These are phyloP conservation scores for Mycena belliarum DNA, from an alignment of 768 basidiomycete genomes.

Conservation along the genomic window DNA sequence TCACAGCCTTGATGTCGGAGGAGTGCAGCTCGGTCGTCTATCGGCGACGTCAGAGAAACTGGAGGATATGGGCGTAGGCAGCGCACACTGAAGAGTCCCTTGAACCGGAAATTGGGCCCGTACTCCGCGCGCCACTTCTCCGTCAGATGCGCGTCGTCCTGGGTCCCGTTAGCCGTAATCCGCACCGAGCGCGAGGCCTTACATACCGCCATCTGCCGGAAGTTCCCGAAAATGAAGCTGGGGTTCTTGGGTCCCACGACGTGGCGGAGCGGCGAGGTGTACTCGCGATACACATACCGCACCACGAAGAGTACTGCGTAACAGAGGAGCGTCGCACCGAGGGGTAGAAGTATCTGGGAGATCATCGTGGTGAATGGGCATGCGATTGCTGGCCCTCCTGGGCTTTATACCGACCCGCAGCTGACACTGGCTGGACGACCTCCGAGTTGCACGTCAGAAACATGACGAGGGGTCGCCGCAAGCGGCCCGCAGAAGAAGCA, in stretches of 20 bases:
- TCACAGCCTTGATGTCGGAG: conserved; percentile 46
- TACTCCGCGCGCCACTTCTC: background rate
- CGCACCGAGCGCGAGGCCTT: no score
- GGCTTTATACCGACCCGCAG: no score
- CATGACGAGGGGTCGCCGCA: no score
- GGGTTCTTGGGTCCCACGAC: conserved; percentile 37
- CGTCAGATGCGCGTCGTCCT: background rate
- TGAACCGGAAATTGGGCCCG: background rate
- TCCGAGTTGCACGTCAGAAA: no score
- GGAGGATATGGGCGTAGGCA: no score
- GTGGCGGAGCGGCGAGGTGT: conserved; percentile 29
- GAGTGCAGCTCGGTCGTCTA: conserved; percentile 42
- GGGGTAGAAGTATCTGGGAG: background rate
- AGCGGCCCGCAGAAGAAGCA: no score
- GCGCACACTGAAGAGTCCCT: background rate
- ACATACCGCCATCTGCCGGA: background rate
- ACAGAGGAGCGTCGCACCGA: background rate
- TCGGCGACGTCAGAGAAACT: background rate
- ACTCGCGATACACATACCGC: conserved; percentile 9
- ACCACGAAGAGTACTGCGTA: conserved; percentile 23
- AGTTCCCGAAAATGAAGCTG: conserved; percentile 33
- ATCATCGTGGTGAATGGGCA: no score
- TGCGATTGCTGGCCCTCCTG: no score
- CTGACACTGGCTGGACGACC: no score
- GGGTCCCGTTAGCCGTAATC: no score